Conservation (phyloP, 2,329 filamentous ascomycete species). For the Diatrype stigma region DNA sequence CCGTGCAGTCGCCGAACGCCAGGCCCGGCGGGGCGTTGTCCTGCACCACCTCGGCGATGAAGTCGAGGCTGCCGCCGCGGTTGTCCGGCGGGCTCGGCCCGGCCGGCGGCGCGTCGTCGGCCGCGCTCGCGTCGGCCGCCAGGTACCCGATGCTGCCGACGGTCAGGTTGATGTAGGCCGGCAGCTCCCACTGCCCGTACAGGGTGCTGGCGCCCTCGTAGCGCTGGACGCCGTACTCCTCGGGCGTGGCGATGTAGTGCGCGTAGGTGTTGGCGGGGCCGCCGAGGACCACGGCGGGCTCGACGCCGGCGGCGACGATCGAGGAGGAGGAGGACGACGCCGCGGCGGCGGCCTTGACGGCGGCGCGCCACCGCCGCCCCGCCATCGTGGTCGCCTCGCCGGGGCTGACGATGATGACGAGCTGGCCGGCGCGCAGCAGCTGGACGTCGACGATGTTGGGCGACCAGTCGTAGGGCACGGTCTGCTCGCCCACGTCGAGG, state of each 20-base stretch:
- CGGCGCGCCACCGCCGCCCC: slow-evolving; percentile 77
- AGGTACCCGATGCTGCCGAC: slow-evolving; percentile 68
- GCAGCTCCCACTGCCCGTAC: slow-evolving; percentile 75
- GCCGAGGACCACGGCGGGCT: slow-evolving; percentile 73
- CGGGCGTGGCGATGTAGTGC: slow-evolving; percentile 73
- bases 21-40: slow-evolving; percentile 65
- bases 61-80: slow-evolving; percentile 67
- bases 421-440: slow-evolving; percentile 73
- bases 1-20: slow-evolving; percentile 64
- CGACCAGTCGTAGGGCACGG: slow-evolving; percentile 74
- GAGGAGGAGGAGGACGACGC: no score
- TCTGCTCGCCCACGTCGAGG: slow-evolving; percentile 77
- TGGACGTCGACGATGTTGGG: slow-evolving; percentile 90
- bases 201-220: slow-evolving; percentile 95
- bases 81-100: slow-evolving; percentile 75
- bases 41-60: slow-evolving; percentile 75
- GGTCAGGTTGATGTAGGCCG: slow-evolving; percentile 84
- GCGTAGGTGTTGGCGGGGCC: slow-evolving; percentile 87
- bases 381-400: slow-evolving; percentile 91
- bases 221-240: slow-evolving; percentile 79
- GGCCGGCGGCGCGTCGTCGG: slow-evolving; percentile 36
- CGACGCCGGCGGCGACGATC: slow-evolving; percentile 33
- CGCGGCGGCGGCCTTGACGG: slow-evolving; percentile 50
- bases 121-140: slow-evolving; percentile 42
- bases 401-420: slow-evolving; percentile 80